These are phyloP conservation scores for Chlorella sp. DNA, from an alignment of 139 green algal genomes.

Conservation along the genomic window DNA sequence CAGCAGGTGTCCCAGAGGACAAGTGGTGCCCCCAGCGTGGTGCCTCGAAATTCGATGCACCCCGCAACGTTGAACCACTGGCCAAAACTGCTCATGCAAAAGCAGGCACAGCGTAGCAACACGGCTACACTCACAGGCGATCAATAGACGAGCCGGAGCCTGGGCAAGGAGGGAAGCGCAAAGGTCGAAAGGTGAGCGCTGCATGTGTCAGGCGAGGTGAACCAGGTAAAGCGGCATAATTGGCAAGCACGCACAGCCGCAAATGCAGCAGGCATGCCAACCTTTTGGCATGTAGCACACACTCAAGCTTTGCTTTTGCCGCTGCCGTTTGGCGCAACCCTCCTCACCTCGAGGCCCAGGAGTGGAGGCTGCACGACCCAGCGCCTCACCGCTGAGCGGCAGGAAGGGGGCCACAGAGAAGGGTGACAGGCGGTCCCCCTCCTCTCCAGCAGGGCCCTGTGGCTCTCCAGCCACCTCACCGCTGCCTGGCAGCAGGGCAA, in stretches of 20 bases:
- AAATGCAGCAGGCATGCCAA: too few relatives aligned
- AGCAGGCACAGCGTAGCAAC: too few relatives aligned
- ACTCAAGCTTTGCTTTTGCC: too few relatives aligned
- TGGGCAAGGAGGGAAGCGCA: neutral
- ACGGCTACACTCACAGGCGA: neutral
- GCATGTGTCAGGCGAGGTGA: neutral
- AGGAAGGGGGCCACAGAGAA: neutral
- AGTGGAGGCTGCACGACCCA: neutral
- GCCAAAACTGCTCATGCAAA: too few relatives aligned
- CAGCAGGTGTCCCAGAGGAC: too few relatives aligned
- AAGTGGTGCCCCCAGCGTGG: too few relatives aligned
- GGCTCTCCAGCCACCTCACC: neutral
- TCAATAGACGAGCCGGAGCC: neutral
- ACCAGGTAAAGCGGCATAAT: neutral
- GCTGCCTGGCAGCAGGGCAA: neutral
- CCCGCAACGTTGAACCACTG: too few relatives aligned
- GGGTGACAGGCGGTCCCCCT: neutral
- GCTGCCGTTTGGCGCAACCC: too few relatives aligned
- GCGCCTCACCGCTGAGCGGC: neutral
- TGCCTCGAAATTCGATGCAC: too few relatives aligned
- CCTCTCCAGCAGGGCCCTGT: neutral
- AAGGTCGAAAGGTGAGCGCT: too few relatives aligned
- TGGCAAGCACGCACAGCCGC: neutral
- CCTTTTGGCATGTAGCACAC: too few relatives aligned
- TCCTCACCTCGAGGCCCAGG: neutral